A percentile compares a stretch with the other conserved stretches of the same genome.
phyloP scores from a whole-genome alignment of 1,139 yeast genomes.

The Blastobotrys capitulatus region DNA sequence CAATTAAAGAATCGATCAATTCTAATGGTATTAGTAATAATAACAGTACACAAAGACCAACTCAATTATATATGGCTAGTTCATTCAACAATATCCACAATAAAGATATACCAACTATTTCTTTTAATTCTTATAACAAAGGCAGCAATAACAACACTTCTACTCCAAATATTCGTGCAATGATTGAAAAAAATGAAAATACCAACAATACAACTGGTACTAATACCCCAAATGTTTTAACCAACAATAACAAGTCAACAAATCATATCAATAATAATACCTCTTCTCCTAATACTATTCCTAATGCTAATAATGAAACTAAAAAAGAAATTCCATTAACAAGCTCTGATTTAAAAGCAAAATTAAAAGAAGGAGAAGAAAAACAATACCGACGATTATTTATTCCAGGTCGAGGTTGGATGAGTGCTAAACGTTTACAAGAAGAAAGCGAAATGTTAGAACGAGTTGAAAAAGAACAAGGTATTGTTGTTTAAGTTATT shows the following conservation, averaged over 20 bases:
- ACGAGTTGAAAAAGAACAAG: constrained; percentile 12
- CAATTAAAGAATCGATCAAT: no score
- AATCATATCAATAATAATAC: background rate
- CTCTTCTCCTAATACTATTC: background rate
- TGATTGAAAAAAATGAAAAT: background rate
- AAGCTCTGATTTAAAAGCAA: constrained; percentile 15
- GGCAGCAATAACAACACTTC: background rate
- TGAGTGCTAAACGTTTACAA: constrained; percentile 36
- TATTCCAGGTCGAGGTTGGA: constrained; percentile 53
- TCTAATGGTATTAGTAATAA: no score
- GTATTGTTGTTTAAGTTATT: background rate
- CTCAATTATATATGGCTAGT: constrained; percentile 2
- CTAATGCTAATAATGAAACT: background rate
- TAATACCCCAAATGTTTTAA: constrained; percentile 6
- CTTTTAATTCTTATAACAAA: background rate
- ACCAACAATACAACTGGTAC: constrained; percentile 7
- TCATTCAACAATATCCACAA: no score
- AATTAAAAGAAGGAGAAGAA: constrained; percentile 27
- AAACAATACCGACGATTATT: constrained; percentile 42
- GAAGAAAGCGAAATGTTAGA: constrained; percentile 25
- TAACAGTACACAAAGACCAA: background rate
- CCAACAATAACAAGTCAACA: background rate
- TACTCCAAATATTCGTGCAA: background rate
- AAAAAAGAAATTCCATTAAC: constrained; percentile 5
- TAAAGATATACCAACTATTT: no score